Evolutionary conservation across 2,329 filamentous ascomycete genomes (phyloP).

Genomic region (Ambrosiella beaveri): DNA sequence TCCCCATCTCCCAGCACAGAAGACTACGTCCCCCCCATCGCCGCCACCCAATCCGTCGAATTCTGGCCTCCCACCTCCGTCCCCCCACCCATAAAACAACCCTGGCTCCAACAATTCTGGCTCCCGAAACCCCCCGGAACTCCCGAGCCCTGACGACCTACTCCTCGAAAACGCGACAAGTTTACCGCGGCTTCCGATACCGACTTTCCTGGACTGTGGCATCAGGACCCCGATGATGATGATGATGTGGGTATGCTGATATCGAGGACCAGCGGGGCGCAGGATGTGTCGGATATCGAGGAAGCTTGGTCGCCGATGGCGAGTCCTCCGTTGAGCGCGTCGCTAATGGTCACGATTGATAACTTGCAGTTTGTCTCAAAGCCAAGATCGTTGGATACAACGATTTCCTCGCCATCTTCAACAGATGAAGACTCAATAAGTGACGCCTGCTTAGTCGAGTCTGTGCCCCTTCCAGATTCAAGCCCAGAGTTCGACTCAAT

Average conservation of each 20-base stretch:
- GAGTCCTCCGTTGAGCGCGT: not conserved
- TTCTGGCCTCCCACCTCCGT: not conserved
- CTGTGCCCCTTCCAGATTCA: not conserved
- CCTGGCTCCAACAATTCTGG: not conserved
- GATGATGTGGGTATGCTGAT: not conserved
- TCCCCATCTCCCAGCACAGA: too few species aligned
- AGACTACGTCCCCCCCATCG: too few species aligned
- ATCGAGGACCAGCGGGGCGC: not conserved
- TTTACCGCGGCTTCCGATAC: not conserved
- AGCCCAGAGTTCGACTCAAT: not conserved
- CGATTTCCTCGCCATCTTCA: too few species aligned
- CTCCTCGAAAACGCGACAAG: not conserved
- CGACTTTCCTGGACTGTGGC: not conserved
- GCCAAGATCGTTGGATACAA: too few species aligned
- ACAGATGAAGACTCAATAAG: too few species aligned
- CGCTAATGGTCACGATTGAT: not conserved
- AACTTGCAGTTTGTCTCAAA: too few species aligned
- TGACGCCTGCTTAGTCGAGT: not conserved
- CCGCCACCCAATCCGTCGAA: not conserved
- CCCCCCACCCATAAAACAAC: not conserved
- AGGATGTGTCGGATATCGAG: not conserved
- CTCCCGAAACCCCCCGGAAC: not conserved
- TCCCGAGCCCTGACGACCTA: not conserved
- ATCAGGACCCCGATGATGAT: not conserved
- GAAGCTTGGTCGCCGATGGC: not conserved